Conservation (phyloP, 345 rosid genomes). For the Ricinus communis region DNA sequence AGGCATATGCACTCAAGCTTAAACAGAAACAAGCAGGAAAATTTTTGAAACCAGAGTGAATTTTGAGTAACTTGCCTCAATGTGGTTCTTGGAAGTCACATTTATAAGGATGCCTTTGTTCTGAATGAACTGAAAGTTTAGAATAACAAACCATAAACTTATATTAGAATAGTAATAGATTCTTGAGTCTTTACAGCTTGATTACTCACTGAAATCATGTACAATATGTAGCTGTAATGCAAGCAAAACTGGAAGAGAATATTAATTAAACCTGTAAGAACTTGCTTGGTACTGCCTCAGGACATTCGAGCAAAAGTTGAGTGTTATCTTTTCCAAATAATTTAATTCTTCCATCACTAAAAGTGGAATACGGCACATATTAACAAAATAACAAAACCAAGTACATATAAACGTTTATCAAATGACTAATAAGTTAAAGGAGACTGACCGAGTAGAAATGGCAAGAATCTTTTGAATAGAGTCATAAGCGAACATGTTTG, state of each 20-base stretch:
- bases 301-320: constrained; percentile 65
- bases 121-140: constrained; percentile 54
- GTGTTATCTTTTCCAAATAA: constrained; percentile 70
- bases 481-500: constrained; percentile 66
- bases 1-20: background rate
- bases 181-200: background rate
- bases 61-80: constrained; percentile 58
- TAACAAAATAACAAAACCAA: constrained; percentile 9
- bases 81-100: constrained; percentile 62
- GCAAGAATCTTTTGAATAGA: constrained; percentile 70
- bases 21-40: background rate
- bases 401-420: background rate
- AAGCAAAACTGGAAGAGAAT: constrained; percentile 11
- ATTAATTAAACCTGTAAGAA: constrained; percentile 56
- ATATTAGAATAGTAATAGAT: constrained; percentile 17
- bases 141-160: background rate
- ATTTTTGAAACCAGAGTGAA: background rate
- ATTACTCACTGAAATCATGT: background rate
- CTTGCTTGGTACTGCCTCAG: constrained; percentile 62
- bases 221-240: background rate
- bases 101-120: constrained; percentile 74
- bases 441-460: constrained; percentile 59
- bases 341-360: constrained; percentile 85
- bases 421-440: background rate
- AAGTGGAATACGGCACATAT: too few species aligned